Evolutionary conservation across 2,329 filamentous ascomycete species (phyloP).

Genomic region (Ambrosiella cleistominuta): DNA sequence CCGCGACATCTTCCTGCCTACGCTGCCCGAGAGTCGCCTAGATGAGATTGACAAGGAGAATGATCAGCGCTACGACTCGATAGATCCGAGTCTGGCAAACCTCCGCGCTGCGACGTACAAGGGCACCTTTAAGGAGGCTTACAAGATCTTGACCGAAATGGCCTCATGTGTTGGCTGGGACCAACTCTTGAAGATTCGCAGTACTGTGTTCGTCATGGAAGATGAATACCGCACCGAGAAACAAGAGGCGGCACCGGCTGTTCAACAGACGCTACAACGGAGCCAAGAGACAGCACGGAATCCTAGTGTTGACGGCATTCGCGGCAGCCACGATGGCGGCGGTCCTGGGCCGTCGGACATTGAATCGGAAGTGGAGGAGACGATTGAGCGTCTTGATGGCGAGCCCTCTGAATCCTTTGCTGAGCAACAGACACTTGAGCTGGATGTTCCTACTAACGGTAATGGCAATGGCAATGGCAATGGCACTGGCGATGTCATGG

Average conservation of each 20-base stretch:
- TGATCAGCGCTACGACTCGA: constrained; percentile 65
- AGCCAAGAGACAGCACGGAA: constrained; percentile 30
- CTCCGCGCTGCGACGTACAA: constrained; percentile 80
- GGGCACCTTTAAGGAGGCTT: constrained; percentile 89
- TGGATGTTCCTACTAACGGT: constrained; percentile 3
- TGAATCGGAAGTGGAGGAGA: constrained; percentile 25
- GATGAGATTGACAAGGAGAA: constrained; percentile 94
- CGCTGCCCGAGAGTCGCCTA: constrained; percentile 71
- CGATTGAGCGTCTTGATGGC: constrained; percentile 9
- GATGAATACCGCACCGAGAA: constrained; percentile 92
- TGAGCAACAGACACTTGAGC: constrained; percentile 6
- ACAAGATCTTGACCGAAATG: constrained; percentile 85
- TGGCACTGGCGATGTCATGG: background rate
- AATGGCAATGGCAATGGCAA: background rate
- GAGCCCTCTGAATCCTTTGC: background rate
- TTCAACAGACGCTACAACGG: no score
- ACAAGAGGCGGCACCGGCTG: constrained; percentile 30
- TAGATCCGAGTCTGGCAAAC: constrained; percentile 72
- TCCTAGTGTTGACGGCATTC: constrained; percentile 62
- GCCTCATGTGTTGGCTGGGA: constrained; percentile 97
- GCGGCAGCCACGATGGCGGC: constrained; percentile 34
- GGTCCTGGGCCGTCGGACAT: constrained; percentile 55
- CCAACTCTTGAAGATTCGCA: constrained; percentile 80
- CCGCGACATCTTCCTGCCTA: constrained; percentile 69
- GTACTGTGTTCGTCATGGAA: constrained; percentile 98